A percentile compares a stretch with the other conserved stretches of the same genome.
Conservation (phyloP, 805 yeast species). For the Yarrowia osloensis region DNA sequence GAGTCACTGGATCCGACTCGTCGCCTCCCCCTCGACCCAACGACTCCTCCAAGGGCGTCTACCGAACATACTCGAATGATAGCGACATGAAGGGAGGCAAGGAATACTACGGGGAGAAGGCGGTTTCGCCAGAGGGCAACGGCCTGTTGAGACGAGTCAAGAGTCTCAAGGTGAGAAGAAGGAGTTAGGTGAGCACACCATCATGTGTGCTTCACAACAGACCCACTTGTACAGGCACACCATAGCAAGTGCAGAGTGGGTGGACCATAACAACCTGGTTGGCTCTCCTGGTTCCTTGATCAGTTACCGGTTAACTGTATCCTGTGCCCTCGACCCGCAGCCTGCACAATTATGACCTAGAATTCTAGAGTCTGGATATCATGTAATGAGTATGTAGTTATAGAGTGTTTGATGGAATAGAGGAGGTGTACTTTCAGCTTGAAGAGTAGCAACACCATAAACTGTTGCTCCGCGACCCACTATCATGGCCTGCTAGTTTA, state of each 20-base stretch:
- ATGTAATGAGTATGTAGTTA: constrained; percentile 12
- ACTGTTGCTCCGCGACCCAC: too few species aligned
- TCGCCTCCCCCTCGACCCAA: constrained; percentile 33
- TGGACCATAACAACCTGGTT: background rate
- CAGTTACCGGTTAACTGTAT: background rate
- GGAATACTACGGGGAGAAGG: constrained; percentile 33
- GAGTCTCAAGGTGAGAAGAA: constrained; percentile 66
- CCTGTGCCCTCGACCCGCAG: background rate
- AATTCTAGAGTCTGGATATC: constrained; percentile 8
- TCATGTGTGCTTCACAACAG: background rate
- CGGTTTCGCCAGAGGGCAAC: constrained; percentile 16
- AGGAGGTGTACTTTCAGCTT: background rate
- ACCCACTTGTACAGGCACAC: background rate
- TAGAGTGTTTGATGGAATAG: constrained; percentile 1
- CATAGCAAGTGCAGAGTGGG: background rate
- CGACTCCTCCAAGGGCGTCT: constrained; percentile 31
- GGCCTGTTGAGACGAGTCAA: constrained; percentile 79
- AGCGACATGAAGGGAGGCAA: constrained; percentile 28
- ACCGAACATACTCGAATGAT: constrained; percentile 30
- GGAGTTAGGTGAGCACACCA: background rate
- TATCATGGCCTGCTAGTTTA: background rate
- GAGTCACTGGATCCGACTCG: constrained; percentile 36
- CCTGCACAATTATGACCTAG: constrained; percentile 2
- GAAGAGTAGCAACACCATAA: too few species aligned
- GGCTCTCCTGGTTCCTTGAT: background rate